A percentile compares a stretch with the other conserved stretches of the same genome.
Evolutionary conservation across 2,329 filamentous ascomycete species (phyloP).

Genomic region (Knufia fluminis): DNA sequence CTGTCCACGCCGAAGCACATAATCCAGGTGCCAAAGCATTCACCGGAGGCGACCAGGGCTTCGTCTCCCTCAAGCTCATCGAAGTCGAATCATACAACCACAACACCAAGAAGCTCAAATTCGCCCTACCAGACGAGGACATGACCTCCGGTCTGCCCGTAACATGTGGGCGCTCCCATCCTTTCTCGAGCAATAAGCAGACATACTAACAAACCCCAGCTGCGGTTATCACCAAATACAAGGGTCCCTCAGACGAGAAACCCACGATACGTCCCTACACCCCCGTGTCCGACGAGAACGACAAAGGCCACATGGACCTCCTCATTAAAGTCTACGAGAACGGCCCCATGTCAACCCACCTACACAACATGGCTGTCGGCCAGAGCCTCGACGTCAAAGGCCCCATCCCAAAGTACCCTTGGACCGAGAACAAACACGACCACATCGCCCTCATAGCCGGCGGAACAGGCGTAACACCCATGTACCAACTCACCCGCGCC

Average conservation of each 20-base stretch:
- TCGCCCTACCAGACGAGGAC: conserved; percentile 75
- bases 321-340: conserved; percentile 85
- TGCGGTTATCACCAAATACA: conserved; percentile 84
- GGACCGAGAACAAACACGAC: conserved; percentile 83
- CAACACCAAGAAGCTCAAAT: conserved; percentile 90
- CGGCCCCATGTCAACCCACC: conserved; percentile 83
- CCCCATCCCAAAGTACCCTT: conserved; percentile 86
- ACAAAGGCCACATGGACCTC: conserved; percentile 73
- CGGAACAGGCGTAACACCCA: conserved; percentile 92
- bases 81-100: conserved; percentile 74
- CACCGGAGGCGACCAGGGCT: conserved; percentile 82
- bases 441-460: conserved; percentile 68
- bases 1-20: conserved; percentile 25
- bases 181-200: conserved; percentile 9
- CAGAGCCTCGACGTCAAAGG: conserved; percentile 88
- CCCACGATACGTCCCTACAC: conserved; percentile 86
- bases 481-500: conserved; percentile 85
- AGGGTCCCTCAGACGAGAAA: conserved; percentile 74
- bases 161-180: conserved; percentile 49
- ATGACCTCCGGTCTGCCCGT: conserved; percentile 73
- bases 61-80: conserved; percentile 69
- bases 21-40: conserved; percentile 44
- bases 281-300: conserved; percentile 71
- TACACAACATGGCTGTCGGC: conserved; percentile 73
- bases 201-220: conserved; percentile 30